Evolutionary conservation across 441 rosid species (phyloP).

Genomic region (Mallotus repandus): DNA sequence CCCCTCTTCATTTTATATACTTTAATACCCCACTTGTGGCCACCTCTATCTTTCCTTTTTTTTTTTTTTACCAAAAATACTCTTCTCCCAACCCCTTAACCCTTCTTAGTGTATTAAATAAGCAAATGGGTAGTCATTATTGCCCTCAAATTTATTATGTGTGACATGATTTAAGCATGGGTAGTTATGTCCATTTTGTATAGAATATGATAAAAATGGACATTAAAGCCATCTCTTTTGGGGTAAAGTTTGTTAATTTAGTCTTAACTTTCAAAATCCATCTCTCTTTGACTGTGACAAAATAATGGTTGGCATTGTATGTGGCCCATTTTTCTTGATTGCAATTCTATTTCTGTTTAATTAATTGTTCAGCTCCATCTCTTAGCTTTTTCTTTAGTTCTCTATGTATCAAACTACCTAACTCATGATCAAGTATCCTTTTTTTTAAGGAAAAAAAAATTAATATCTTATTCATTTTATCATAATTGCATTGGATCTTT

Average conservation of each 20-base stretch:
- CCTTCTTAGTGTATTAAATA: constrained; percentile 11
- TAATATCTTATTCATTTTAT: constrained; percentile 33
- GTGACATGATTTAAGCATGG: constrained; percentile 31
- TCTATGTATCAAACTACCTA: constrained; percentile 40
- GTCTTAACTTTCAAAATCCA: constrained; percentile 17
- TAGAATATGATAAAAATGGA: constrained; percentile 21
- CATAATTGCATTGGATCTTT: constrained; percentile 37
- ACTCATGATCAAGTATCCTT: constrained; percentile 43
- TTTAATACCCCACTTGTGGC: constrained; percentile 31
- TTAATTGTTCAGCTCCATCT: constrained; percentile 36
- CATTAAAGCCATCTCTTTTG: constrained; percentile 39
- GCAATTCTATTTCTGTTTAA: constrained; percentile 15
- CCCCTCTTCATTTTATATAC: constrained; percentile 12
- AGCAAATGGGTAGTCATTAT: constrained; percentile 30
- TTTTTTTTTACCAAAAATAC: constrained; percentile 13
- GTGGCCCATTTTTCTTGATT: constrained; percentile 36
- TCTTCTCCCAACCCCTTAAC: constrained; percentile 7
- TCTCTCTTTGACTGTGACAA: constrained; percentile 49
- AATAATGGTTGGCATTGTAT: constrained; percentile 23
- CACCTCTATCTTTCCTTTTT: neutral
- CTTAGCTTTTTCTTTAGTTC: constrained; percentile 29
- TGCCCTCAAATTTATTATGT: constrained; percentile 27
- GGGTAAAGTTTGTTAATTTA: constrained; percentile 19
- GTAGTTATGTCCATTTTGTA: constrained; percentile 19
- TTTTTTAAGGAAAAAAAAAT: constrained; percentile 13